These are phyloP conservation scores for Phytophthora lateralis DNA, from an alignment of 352 stramenopile genomes.

Conservation along the genomic window DNA sequence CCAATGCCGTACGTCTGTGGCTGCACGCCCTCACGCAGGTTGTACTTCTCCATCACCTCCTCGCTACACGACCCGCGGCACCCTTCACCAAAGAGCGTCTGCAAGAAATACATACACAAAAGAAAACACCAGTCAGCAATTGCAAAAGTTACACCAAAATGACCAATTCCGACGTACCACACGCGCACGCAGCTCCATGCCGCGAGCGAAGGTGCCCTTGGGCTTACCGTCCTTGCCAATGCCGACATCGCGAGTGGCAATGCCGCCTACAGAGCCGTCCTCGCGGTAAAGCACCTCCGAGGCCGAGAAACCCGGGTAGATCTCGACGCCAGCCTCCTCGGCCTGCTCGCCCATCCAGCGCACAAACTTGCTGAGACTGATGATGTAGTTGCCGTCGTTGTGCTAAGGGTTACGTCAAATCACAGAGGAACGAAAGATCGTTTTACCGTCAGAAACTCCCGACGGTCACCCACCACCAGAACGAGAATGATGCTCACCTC, in stretches of 20 bases:
- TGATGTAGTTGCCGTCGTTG: slow-evolving; percentile 99
- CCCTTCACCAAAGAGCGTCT: slow-evolving; percentile 98
- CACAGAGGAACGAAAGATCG: slow-evolving; percentile 14
- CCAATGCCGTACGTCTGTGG: slow-evolving; percentile 98
- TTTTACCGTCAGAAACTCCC: background rate
- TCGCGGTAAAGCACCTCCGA: slow-evolving; percentile 91
- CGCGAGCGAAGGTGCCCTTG: slow-evolving; percentile 97
- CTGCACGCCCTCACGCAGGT: slow-evolving; percentile 90
- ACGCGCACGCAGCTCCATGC: slow-evolving; percentile 96
- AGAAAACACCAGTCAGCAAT: slow-evolving; percentile 9
- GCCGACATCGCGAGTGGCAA: slow-evolving; percentile 98
- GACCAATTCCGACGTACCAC: slow-evolving; percentile 44
- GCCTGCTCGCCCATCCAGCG: slow-evolving; percentile 96
- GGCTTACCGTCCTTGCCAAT: slow-evolving; percentile 95
- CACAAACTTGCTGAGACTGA: slow-evolving; percentile 96
- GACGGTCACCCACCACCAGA: slow-evolving; percentile 9
- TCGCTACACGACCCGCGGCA: slow-evolving; percentile 97
- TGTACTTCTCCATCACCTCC: slow-evolving; percentile 96
- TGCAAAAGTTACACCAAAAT: background rate
- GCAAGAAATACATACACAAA: slow-evolving; percentile 34
- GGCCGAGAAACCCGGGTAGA: slow-evolving; percentile 98
- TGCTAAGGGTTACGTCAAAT: slow-evolving; percentile 66
- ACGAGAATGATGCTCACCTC: slow-evolving; percentile 52
- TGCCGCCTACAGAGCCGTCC: slow-evolving; percentile 89
- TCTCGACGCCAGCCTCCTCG: slow-evolving; percentile 98